Evolutionary conservation across 176 grass and related monocot genomes (phyloP), one percentile per base, ranked within the genome.

Genomic region (Otatea glauca): DNA sequence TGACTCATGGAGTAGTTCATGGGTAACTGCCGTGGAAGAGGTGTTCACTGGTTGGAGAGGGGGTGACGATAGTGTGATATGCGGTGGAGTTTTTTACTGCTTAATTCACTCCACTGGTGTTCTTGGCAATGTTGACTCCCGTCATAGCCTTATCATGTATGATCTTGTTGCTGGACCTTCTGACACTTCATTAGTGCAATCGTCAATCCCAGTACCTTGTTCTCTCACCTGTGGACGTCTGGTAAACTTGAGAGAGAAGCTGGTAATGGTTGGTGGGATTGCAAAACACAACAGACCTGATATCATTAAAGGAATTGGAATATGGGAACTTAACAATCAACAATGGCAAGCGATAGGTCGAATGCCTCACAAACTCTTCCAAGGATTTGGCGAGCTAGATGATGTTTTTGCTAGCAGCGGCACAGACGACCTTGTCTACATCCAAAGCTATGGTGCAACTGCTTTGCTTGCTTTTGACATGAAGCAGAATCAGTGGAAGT

Each of bases 351-450:
- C 92, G 79, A 87, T 97, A 65, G 62, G 87, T 59, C 80, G 89
- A 61, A 97, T 97, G 92, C 95, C 95, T n/a, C 92, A 97, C 66
- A 97, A 86, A 50, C 93, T 79, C 88, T 97, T 97, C 74, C 95
- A 97, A 89, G 95, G 95, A 21, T 97, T 97, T 71, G 95, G 95
- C 18, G 95, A 97, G 64, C 74, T 97, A 6, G 95, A 97, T 78
- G 95, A 97, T 75, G 95, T 94, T 74, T 97, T 97, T 8, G 89
- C 92, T 38, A 94, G 95, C 81, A 93, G 90, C 9, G 95, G 95
- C 55, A 83, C 79, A 1, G 84, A 94, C 44, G 91, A 93, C 66
- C 87, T 88, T 72, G 65, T 97, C 39, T 97, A 94, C 68, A 97
- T 97, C 80, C 95, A 97, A 82, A 94, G 95, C 88, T 97, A 93